phyloP scores from a whole-genome alignment of 176 grass and related monocot genomes.

The Bolboschoenus planiculmis region DNA sequence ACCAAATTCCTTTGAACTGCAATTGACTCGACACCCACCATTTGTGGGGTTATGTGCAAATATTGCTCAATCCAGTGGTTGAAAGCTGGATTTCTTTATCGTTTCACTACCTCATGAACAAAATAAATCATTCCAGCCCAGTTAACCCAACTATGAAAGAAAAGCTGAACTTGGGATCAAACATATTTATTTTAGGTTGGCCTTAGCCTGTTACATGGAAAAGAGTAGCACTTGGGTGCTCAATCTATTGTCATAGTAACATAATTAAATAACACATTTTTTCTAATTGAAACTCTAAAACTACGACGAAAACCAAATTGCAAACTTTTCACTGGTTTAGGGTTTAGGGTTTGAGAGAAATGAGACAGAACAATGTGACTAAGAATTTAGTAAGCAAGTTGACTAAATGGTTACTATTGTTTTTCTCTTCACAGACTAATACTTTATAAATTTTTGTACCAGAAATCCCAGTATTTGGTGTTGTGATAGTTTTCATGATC shows the following conservation, averaged over 20 bases:
- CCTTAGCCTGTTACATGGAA: background rate
- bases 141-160: background rate
- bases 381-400: background rate
- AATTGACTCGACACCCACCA: background rate
- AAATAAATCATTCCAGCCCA: background rate
- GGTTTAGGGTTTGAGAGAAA: background rate
- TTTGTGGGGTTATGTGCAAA: background rate
- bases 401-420: background rate
- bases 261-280: background rate
- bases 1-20: background rate
- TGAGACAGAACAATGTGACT: background rate
- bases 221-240: background rate
- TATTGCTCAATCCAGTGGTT: background rate
- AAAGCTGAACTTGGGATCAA: background rate
- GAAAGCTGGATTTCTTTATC: background rate
- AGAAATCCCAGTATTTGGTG: constrained; percentile 74
- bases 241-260: background rate
- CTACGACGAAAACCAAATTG: background rate
- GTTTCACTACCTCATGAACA: background rate
- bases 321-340: background rate
- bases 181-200: background rate
- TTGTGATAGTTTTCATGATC: constrained; percentile 75
- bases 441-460: constrained; percentile 33
- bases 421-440: constrained; percentile 8
- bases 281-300: background rate